Percentiles rank a stretch among this genome's conserved stretches.
Evolutionary conservation across 208 protist genomes (phyloP).

Genomic region (Naegleria lovaniensis): DNA sequence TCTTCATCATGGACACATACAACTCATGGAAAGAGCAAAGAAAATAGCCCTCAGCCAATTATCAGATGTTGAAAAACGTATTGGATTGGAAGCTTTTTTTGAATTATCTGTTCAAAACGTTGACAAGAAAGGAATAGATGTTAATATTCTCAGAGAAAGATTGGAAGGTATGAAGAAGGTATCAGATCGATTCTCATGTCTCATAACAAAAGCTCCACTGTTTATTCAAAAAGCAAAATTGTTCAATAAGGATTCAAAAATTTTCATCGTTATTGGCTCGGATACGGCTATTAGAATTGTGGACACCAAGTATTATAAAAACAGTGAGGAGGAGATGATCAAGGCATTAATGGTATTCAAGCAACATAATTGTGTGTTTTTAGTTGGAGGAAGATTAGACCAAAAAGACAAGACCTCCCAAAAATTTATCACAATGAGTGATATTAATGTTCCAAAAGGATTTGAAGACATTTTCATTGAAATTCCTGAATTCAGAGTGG

Average conservation of each 20-base stretch:
- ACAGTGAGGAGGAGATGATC: neutral
- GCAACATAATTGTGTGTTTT: neutral
- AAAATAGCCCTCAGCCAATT: neutral
- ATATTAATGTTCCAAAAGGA: neutral
- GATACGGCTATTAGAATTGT: neutral
- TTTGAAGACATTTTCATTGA: neutral
- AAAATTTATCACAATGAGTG: neutral
- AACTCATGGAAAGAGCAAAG: neutral
- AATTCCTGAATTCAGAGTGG: neutral
- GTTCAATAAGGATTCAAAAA: neutral
- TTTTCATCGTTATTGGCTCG: neutral
- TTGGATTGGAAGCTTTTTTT: neutral
- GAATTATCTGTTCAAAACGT: neutral
- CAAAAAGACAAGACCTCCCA: neutral
- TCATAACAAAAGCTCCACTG: neutral
- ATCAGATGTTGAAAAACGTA: neutral
- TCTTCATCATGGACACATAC: neutral
- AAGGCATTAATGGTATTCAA: neutral
- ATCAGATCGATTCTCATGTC: neutral
- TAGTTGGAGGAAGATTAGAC: neutral
- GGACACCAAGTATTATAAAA: slow-evolving; percentile 1
- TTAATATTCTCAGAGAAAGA: neutral
- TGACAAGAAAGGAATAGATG: neutral
- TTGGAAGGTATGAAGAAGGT: neutral
- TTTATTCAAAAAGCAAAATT: neutral